These are phyloP conservation scores for Blastomyces gilchristii DNA, from an alignment of 2,329 filamentous ascomycete species.

Conservation along the genomic window DNA sequence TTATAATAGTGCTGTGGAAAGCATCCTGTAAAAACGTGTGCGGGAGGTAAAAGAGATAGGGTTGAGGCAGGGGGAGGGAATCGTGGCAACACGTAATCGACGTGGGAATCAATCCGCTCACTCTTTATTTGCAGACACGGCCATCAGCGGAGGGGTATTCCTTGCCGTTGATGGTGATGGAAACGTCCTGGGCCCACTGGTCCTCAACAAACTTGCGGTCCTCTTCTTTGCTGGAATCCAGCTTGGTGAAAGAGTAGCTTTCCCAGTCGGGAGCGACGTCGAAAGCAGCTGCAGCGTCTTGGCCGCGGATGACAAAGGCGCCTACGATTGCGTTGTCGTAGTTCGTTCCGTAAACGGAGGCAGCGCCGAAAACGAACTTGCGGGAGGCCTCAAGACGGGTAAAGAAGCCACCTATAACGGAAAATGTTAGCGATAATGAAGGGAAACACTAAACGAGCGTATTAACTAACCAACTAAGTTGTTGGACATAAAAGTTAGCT, in stretches of 20 bases:
- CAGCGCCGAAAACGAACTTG: slow-evolving; percentile 93
- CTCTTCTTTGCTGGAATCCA: slow-evolving; percentile 75
- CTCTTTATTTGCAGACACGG: slow-evolving; percentile 95
- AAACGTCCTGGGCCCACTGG: slow-evolving; percentile 88
- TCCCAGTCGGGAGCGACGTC: slow-evolving; percentile 96
- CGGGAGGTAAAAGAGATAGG: background rate
- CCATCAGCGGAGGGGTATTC: slow-evolving; percentile 78
- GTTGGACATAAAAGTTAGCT: slow-evolving; percentile 95
- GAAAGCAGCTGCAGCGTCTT: slow-evolving; percentile 77
- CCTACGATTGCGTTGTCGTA: slow-evolving; percentile 87
- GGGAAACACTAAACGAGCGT: background rate
- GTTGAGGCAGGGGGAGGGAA: background rate
- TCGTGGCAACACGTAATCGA: slow-evolving; percentile 1
- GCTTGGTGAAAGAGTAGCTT: slow-evolving; percentile 93
- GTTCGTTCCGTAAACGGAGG: slow-evolving; percentile 78
- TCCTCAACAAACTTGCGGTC: slow-evolving; percentile 78
- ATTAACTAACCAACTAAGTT: slow-evolving; percentile 68
- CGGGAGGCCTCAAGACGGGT: slow-evolving; percentile 90
- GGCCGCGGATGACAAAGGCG: slow-evolving; percentile 88
- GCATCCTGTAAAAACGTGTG: background rate
- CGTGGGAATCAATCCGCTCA: background rate
- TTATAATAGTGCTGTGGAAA: background rate
- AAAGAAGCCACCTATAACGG: slow-evolving; percentile 68
- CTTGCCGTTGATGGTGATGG: slow-evolving; percentile 71
- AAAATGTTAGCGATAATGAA: slow-evolving; percentile 2